Evolutionary conservation across 2,329 filamentous ascomycete genomes (phyloP).

Genomic region (Aureobasidium sp.): DNA sequence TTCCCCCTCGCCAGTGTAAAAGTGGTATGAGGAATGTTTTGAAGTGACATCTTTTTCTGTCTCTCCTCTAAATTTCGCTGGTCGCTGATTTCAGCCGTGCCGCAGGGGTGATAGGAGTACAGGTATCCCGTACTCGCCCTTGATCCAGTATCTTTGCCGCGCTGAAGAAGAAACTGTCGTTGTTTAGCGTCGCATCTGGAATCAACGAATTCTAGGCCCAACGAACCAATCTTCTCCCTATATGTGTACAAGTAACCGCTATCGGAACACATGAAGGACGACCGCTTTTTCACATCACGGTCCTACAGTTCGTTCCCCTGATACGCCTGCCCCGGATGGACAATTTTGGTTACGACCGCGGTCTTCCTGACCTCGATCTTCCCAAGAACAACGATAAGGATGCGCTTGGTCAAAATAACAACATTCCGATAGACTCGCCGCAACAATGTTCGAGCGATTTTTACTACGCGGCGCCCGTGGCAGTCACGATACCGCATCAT

Average conservation of each 20-base stretch:
- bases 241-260: background rate
- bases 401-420: background rate
- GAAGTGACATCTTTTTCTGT: background rate
- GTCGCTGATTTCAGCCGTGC: background rate
- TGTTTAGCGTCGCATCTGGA: slow-evolving; percentile 5
- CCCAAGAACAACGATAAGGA: slow-evolving; percentile 9
- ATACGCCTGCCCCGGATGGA: background rate
- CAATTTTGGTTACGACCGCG: slow-evolving; percentile 1
- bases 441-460: slow-evolving; percentile 19
- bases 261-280: background rate
- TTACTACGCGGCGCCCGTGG: slow-evolving; percentile 63
- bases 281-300: background rate
- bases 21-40: background rate
- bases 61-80: background rate
- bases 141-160: background rate
- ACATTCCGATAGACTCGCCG: slow-evolving; percentile 9
- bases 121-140: background rate
- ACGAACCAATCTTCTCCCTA: background rate
- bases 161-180: slow-evolving; percentile 2
- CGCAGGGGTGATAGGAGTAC: background rate
- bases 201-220: slow-evolving; percentile 9
- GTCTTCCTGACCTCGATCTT: slow-evolving; percentile 8
- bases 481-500: slow-evolving; percentile 52
- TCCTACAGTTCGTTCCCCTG: background rate
- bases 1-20: background rate